A percentile compares a stretch with the other conserved stretches of the same genome.
Conservation (phyloP, 1,139 yeast species). For the Zygosaccharomyces sapae region DNA sequence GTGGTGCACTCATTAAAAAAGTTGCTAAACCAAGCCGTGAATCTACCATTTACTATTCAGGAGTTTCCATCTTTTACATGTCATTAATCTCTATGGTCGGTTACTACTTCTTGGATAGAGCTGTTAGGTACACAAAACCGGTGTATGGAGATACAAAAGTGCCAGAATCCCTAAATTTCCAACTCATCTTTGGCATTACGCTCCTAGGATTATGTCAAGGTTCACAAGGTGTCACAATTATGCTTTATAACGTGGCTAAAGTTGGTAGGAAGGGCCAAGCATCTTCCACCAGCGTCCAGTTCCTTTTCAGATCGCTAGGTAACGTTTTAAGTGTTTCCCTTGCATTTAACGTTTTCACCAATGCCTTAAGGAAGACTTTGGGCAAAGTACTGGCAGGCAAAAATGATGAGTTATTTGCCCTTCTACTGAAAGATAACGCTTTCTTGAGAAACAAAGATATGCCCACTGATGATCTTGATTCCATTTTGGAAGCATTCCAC, state of each 20-base stretch:
- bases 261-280: constrained; percentile 41
- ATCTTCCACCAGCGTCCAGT: constrained; percentile 35
- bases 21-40: constrained; percentile 8
- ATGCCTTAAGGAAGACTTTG: constrained; percentile 7
- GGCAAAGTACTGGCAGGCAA: constrained; percentile 5
- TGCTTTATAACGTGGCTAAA: constrained; percentile 44
- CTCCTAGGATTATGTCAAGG: constrained; percentile 45
- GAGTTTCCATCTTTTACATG: constrained; percentile 9
- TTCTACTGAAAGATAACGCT: constrained; percentile 13
- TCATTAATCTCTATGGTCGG: constrained; percentile 9
- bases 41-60: constrained; percentile 11
- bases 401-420: constrained; percentile 6
- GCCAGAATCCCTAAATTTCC: constrained; percentile 3
- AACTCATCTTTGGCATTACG: constrained; percentile 39
- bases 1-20: constrained; percentile 12
- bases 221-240: constrained; percentile 40
- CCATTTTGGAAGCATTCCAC: constrained; percentile 9
- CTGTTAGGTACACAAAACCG: constrained; percentile 6
- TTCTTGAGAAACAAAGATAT: constrained; percentile 7
- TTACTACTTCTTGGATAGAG: constrained; percentile 6
- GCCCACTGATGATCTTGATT: constrained; percentile 7
- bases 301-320: constrained; percentile 26
- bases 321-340: constrained; percentile 41
- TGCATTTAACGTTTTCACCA: constrained; percentile 32
- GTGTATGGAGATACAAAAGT: not conserved